A percentile compares a stretch with the other conserved stretches of the same genome.
phyloP scores from a whole-genome alignment of 129 eudicot species.

The Erigeron canadensis region DNA sequence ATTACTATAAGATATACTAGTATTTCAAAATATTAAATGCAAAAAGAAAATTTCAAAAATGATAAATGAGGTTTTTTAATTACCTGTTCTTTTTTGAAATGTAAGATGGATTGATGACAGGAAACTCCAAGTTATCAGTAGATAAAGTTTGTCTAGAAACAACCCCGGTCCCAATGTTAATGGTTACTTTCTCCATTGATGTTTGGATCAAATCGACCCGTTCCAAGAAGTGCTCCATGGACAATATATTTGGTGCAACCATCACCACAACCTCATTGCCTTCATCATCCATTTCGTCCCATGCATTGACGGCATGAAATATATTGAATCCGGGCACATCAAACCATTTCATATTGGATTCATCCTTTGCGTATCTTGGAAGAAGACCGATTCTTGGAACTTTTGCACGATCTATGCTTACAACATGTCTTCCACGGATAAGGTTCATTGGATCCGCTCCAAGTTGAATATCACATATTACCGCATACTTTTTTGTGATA shows the following conservation, averaged over 20 bases:
- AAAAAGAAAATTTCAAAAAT: background rate
- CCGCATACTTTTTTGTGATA: constrained; percentile 29
- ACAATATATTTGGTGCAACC: constrained; percentile 38
- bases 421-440: constrained; percentile 18
- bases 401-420: constrained; percentile 17
- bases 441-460: constrained; percentile 28
- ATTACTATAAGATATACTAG: too few relatives aligned
- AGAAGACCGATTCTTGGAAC: constrained; percentile 32
- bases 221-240: constrained; percentile 27
- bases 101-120: constrained; percentile 14
- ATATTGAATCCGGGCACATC: constrained; percentile 35
- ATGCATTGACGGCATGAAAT: constrained; percentile 37
- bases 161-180: constrained; percentile 21
- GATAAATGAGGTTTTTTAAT: too few relatives aligned
- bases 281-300: constrained; percentile 31
- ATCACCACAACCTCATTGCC: constrained; percentile 23
- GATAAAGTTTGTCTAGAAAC: constrained; percentile 6
- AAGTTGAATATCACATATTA: constrained; percentile 28
- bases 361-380: constrained; percentile 33
- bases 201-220: constrained; percentile 20
- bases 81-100: constrained; percentile 14
- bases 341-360: constrained; percentile 38
- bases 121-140: background rate
- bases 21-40: background rate
- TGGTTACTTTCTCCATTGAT: constrained; percentile 29